Percentiles rank a stretch among this genome's conserved stretches.
Evolutionary conservation across 2,329 filamentous ascomycete genomes (phyloP).

Genomic region (Hirsutella thompsonii): DNA sequence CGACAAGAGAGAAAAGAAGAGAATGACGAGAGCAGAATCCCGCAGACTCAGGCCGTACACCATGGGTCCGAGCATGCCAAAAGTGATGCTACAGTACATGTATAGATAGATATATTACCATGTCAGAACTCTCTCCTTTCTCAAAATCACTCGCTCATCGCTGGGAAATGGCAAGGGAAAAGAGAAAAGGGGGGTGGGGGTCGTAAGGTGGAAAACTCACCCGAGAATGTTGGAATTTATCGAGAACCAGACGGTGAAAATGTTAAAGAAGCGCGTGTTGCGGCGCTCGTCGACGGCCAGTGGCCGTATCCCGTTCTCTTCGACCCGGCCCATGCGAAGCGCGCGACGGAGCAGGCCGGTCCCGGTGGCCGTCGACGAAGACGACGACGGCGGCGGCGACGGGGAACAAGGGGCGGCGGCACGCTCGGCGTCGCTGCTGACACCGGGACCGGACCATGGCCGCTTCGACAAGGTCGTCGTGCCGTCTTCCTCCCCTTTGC

Average conservation of each 20-base stretch:
- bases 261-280: slow-evolving; percentile 25
- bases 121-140: too few species aligned
- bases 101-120: too few species aligned
- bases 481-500: too few species aligned
- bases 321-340: slow-evolving; percentile 24
- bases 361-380: neutral
- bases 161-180: too few species aligned
- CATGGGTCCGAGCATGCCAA: slow-evolving; percentile 48
- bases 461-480: neutral
- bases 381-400: neutral
- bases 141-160: too few species aligned
- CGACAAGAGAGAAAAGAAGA: slow-evolving; percentile 49
- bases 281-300: slow-evolving; percentile 27
- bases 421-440: neutral
- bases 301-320: slow-evolving; percentile 30
- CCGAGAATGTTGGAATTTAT: slow-evolving; percentile 34
- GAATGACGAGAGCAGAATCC: slow-evolving; percentile 43
- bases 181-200: too few species aligned
- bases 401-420: too few species aligned
- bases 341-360: slow-evolving; percentile 15
- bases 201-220: slow-evolving; percentile 19
- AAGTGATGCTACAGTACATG: slow-evolving; percentile 34
- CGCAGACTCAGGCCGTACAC: slow-evolving; percentile 41
- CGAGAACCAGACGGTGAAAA: slow-evolving; percentile 35
- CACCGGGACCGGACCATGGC: neutral